phyloP scores from a whole-genome alignment of 2,329 filamentous ascomycete species.

The Sporothrix humicola region DNA sequence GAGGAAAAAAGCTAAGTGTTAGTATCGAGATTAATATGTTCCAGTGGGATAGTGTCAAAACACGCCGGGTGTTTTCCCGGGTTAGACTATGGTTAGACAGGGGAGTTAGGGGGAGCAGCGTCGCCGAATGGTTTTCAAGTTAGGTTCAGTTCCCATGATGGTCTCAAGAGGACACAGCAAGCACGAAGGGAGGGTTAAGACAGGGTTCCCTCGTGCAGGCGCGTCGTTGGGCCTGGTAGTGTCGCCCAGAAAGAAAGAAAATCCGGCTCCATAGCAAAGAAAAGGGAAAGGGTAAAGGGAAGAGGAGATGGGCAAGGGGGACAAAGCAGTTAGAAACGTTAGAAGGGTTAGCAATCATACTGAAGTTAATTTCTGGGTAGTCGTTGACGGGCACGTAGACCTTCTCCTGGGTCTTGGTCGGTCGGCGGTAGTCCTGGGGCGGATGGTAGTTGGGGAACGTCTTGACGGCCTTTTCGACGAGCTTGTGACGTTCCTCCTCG shows the following conservation, averaged over 20 bases:
- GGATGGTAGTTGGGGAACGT: conserved; percentile 99
- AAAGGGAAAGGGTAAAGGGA: background rate
- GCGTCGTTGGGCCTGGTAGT: conserved; percentile 48
- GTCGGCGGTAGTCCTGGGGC: conserved; percentile 96
- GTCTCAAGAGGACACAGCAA: conserved; percentile 42
- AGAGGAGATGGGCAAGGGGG: conserved; percentile 41
- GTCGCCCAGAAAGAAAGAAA: conserved; percentile 37
- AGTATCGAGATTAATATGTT: conserved; percentile 60
- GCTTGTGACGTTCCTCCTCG: conserved; percentile 97
- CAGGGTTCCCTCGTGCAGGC: conserved; percentile 25
- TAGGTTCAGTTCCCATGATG: conserved; percentile 41
- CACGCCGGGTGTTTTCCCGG: conserved; percentile 38
- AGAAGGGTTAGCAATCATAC: conserved; percentile 99
- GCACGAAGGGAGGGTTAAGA: conserved; percentile 37
- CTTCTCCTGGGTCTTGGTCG: conserved; percentile 99
- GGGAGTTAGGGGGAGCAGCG: conserved; percentile 9
- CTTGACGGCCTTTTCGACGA: conserved; percentile 99
- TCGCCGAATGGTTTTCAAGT: conserved; percentile 37
- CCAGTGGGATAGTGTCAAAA: background rate
- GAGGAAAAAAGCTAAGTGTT: conserved; percentile 82
- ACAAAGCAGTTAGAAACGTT: conserved; percentile 68
- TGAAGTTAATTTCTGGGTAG: conserved; percentile 99
- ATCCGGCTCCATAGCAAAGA: background rate
- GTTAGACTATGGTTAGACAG: conserved; percentile 43
- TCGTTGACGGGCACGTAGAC: conserved; percentile 99